These are phyloP conservation scores for Diaporthe sp. DNA, from an alignment of 2,329 filamentous ascomycete genomes.

Conservation along the genomic window DNA sequence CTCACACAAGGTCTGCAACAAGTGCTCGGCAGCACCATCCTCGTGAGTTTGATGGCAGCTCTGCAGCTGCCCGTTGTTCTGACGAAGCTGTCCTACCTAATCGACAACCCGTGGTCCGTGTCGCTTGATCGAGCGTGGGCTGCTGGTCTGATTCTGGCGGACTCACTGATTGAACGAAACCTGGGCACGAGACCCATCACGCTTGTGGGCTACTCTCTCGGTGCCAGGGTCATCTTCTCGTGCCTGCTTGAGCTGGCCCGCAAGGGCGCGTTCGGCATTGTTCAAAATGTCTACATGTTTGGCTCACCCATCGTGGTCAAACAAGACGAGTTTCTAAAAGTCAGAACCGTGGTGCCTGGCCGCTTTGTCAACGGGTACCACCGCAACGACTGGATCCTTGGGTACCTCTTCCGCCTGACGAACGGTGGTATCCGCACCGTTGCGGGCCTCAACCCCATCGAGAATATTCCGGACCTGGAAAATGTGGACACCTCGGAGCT, in stretches of 20 bases:
- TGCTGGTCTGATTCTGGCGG: constrained; percentile 91
- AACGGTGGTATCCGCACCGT: constrained; percentile 91
- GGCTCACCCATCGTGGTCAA: constrained; percentile 93
- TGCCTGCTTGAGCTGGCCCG: constrained; percentile 89
- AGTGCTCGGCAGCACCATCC: constrained; percentile 89
- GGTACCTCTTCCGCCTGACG: constrained; percentile 95
- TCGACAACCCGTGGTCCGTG: constrained; percentile 99
- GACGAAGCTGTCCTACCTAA: constrained; percentile 94
- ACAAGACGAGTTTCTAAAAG: constrained; percentile 87
- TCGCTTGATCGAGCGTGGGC: constrained; percentile 91
- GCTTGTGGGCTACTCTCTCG: constrained; percentile 93
- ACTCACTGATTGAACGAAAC: constrained; percentile 92
- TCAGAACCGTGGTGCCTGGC: constrained; percentile 88
- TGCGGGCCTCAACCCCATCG: constrained; percentile 84
- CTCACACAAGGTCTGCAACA: constrained; percentile 97
- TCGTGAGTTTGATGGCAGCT: constrained; percentile 91
- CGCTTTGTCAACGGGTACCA: constrained; percentile 96
- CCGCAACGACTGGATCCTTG: constrained; percentile 96
- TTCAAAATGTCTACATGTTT: constrained; percentile 97
- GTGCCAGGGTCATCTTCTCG: constrained; percentile 91
- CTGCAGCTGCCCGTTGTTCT: constrained; percentile 92
- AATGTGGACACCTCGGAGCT: constrained; percentile 90
- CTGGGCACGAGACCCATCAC: constrained; percentile 93
- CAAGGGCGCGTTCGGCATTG: constrained; percentile 85
- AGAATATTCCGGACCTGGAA: constrained; percentile 84